phyloP scores from a whole-genome alignment of 345 rosid genomes.

The Combretum micranthum region DNA sequence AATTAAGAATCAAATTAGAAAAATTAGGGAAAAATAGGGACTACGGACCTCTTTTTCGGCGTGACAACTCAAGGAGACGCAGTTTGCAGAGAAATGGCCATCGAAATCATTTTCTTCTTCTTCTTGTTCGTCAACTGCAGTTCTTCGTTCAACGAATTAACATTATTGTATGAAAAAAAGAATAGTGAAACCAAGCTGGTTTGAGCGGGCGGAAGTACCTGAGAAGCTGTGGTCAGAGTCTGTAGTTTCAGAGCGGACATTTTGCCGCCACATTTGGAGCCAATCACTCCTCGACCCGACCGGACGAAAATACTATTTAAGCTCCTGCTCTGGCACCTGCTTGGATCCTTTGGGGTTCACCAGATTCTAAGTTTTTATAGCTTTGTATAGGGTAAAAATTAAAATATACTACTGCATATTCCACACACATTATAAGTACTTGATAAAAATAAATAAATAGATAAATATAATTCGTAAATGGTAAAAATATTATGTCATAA shows the following conservation, averaged over 20 bases:
- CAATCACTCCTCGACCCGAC: not conserved
- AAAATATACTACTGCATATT: too few relatives aligned
- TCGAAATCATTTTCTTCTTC: slow-evolving; percentile 49
- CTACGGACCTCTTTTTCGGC: slow-evolving; percentile 35
- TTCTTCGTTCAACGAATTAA: not conserved
- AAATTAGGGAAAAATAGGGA: not conserved
- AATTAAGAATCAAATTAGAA: slow-evolving; percentile 1
- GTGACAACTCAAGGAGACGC: slow-evolving; percentile 26
- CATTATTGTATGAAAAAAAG: not conserved
- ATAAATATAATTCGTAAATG: too few relatives aligned
- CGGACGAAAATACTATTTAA: too few relatives aligned
- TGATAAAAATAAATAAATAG: too few relatives aligned
- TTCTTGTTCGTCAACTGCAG: slow-evolving; percentile 36
- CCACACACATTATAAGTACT: too few relatives aligned
- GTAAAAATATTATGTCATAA: too few relatives aligned
- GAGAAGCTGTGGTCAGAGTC: slow-evolving; percentile 73
- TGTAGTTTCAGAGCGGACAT: slow-evolving; percentile 23
- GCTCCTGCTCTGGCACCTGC: too few relatives aligned
- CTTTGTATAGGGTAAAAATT: too few relatives aligned
- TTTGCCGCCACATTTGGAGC: slow-evolving; percentile 55
- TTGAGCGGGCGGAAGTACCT: slow-evolving; percentile 28
- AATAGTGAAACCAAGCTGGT: not conserved
- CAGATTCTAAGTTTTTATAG: too few relatives aligned
- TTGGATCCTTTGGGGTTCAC: too few relatives aligned
- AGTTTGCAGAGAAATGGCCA: slow-evolving; percentile 26